Evolutionary conservation across 306 rosid species (phyloP).

Genomic region (Datisca glomerata): DNA sequence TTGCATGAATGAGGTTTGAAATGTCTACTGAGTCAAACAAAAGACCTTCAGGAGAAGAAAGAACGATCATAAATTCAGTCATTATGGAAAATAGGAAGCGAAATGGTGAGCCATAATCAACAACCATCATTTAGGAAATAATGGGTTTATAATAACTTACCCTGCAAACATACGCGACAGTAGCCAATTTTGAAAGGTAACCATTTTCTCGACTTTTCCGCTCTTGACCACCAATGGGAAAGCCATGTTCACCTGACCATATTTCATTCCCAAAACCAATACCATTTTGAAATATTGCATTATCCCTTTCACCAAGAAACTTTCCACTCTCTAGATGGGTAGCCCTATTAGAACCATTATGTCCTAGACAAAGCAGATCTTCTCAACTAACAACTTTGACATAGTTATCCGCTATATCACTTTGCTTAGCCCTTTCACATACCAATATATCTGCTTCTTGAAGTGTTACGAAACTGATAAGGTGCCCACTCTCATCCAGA

Average conservation of each 20-base stretch:
- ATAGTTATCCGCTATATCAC: constrained; percentile 89
- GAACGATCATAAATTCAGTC: no score
- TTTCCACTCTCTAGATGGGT: constrained; percentile 39
- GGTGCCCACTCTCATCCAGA: constrained; percentile 70
- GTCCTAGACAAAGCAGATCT: constrained; percentile 25
- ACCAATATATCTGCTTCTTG: constrained; percentile 86
- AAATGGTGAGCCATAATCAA: no score
- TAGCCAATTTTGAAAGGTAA: constrained; percentile 92
- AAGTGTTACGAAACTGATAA: constrained; percentile 72
- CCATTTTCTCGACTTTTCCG: constrained; percentile 77
- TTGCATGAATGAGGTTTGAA: no score
- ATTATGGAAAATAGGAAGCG: no score
- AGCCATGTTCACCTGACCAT: constrained; percentile 77
- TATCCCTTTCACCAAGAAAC: constrained; percentile 19
- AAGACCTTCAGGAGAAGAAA: no score
- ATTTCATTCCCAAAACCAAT: constrained; percentile 90
- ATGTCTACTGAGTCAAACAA: no score
- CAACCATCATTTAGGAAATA: no score
- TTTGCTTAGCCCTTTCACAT: constrained; percentile 79
- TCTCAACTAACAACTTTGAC: constrained; percentile 74
- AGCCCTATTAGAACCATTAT: constrained; percentile 23
- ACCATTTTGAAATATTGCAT: constrained; percentile 64
- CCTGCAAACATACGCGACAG: constrained; percentile 95
- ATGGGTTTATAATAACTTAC: no score
- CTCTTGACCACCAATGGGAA: constrained; percentile 88